Conservation (phyloP, 108 stramenopile genomes). For the Skeletonema tropicum region DNA sequence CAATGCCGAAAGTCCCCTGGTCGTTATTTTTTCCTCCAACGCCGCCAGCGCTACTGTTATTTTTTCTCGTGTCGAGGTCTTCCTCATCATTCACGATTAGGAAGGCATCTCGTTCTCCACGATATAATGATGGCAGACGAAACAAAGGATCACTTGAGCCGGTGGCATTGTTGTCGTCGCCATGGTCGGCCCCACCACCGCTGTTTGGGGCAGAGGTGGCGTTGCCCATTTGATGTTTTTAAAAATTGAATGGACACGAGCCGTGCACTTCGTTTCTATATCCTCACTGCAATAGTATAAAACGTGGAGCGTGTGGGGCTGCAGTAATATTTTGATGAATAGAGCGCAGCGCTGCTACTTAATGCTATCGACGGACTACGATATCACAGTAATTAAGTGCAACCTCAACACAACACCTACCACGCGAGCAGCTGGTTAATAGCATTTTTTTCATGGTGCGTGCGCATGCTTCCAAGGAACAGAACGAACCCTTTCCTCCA, state of each 20-base stretch:
- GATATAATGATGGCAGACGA: constrained; percentile 11
- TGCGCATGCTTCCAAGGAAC: too few relatives aligned
- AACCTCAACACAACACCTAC: too few relatives aligned
- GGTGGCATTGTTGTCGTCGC: not conserved
- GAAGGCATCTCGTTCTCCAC: constrained; percentile 16
- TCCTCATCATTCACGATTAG: not conserved
- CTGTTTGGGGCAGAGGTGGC: not conserved
- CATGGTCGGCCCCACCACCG: not conserved
- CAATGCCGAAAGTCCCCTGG: not conserved
- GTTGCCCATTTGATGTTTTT: not conserved
- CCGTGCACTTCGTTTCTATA: too few relatives aligned
- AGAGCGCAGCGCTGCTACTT: too few relatives aligned
- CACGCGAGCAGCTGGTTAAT: too few relatives aligned
- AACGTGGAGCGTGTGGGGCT: too few relatives aligned
- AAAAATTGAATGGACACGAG: too few relatives aligned
- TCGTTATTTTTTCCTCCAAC: not conserved
- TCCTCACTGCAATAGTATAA: too few relatives aligned
- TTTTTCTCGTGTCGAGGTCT: not conserved
- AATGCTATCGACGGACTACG: too few relatives aligned
- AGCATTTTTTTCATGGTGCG: too few relatives aligned
- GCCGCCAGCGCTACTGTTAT: not conserved
- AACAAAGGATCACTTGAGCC: not conserved
- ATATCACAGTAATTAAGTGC: too few relatives aligned
- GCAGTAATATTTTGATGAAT: too few relatives aligned
- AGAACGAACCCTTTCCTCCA: not conserved